Evolutionary conservation across 2,329 filamentous ascomycete species (phyloP).

Genomic region (Penicillium capsulatum): DNA sequence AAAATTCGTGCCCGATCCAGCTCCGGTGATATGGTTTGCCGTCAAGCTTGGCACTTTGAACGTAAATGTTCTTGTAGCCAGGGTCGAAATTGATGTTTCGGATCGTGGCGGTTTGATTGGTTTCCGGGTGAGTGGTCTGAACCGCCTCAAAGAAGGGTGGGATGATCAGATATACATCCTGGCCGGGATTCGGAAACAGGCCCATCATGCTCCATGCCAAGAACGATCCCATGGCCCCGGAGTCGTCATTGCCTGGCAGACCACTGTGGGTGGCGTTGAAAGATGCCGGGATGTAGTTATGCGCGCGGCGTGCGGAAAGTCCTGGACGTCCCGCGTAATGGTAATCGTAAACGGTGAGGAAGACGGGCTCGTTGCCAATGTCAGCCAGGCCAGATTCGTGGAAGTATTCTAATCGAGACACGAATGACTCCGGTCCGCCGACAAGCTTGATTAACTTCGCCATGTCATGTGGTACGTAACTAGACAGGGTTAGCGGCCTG

Average conservation of each 20-base stretch:
- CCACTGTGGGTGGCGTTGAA: constrained; percentile 56
- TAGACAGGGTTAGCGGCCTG: constrained; percentile 19
- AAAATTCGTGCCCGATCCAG: constrained; percentile 66
- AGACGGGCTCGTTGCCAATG: constrained; percentile 61
- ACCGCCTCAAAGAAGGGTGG: constrained; percentile 61
- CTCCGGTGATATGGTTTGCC: constrained; percentile 58
- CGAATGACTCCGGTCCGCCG: constrained; percentile 56
- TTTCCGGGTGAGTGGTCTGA: constrained; percentile 54
- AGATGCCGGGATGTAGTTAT: constrained; percentile 60
- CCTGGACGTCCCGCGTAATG: constrained; percentile 64
- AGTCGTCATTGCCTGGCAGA: constrained; percentile 66
- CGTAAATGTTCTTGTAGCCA: constrained; percentile 54
- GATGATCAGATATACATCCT: constrained; percentile 64
- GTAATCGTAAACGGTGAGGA: constrained; percentile 63
- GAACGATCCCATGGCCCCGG: constrained; percentile 66
- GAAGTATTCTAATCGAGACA: constrained; percentile 59
- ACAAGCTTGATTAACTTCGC: constrained; percentile 53
- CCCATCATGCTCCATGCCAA: constrained; percentile 65
- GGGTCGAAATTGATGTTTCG: constrained; percentile 59
- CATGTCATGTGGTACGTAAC: constrained; percentile 52
- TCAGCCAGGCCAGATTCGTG: constrained; percentile 61
- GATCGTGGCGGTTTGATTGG: constrained; percentile 57
- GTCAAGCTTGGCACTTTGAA: constrained; percentile 62
- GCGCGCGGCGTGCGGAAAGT: constrained; percentile 48
- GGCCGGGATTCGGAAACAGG: constrained; percentile 63